Conservation (phyloP, 306 rosid genomes). For the Ziziphus jujuba region DNA sequence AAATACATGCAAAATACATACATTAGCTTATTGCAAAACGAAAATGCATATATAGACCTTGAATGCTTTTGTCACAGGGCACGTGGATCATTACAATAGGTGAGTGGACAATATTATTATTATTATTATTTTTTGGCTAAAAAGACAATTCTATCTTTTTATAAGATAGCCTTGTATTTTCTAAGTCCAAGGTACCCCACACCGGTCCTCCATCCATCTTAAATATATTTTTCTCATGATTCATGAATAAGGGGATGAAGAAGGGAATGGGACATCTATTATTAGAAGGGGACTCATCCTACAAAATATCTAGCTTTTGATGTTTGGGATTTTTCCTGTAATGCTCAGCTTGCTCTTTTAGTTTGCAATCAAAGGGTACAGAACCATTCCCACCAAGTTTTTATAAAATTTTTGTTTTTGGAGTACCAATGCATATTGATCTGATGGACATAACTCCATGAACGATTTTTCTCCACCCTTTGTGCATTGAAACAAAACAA, state of each 20-base stretch:
- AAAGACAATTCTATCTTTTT: no score
- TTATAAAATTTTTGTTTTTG: not conserved
- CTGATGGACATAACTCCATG: not conserved
- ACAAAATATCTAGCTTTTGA: not conserved
- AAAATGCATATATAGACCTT: not conserved
- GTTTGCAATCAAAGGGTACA: not conserved
- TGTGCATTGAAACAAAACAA: no score
- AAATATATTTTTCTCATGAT: no score
- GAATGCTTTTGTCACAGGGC: not conserved
- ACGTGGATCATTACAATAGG: not conserved
- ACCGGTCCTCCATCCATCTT: no score
- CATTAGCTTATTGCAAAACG: not conserved
- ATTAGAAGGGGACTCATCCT: not conserved
- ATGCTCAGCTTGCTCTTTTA: not conserved
- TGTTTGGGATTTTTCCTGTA: not conserved
- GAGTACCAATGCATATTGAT: not conserved
- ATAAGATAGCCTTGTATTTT: no score
- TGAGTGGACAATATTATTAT: not conserved
- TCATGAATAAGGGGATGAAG: no score
- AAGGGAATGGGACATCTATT: no score
- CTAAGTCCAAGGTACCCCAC: no score
- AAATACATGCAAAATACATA: slow-evolving; percentile 11
- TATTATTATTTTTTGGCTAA: not conserved
- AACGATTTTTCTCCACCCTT: not conserved
- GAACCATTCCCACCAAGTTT: not conserved